Evolutionary conservation across 148 eudicot species (phyloP).

Genomic region (Cornus florida): DNA sequence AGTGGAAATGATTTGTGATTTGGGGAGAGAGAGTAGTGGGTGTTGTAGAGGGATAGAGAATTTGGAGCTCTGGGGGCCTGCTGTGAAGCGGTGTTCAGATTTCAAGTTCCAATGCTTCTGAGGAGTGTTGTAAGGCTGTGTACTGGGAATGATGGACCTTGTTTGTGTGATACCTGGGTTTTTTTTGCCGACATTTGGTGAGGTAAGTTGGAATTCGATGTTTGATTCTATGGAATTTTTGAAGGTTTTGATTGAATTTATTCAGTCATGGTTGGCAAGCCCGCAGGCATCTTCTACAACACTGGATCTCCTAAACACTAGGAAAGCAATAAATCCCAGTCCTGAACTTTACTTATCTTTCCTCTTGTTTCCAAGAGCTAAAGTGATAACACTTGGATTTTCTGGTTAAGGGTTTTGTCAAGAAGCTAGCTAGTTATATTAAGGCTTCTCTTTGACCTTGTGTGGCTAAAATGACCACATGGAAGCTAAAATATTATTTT

Average conservation of each 20-base stretch:
- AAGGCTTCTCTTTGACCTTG: too few species aligned
- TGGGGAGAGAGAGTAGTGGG: constrained; percentile 21
- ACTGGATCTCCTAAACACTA: too few species aligned
- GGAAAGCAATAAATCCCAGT: too few species aligned
- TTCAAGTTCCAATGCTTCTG: constrained; percentile 52
- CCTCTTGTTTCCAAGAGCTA: too few species aligned
- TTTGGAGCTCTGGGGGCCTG: constrained; percentile 79
- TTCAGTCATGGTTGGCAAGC: too few species aligned
- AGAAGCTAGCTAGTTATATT: too few species aligned
- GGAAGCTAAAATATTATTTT: too few species aligned
- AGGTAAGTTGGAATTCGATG: constrained; percentile 40
- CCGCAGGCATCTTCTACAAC: too few species aligned
- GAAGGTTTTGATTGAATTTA: neutral
- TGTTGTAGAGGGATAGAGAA: constrained; percentile 62
- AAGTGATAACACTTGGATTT: too few species aligned
- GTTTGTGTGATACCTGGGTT: constrained; percentile 84
- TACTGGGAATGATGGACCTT: constrained; percentile 58
- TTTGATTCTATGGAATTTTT: neutral
- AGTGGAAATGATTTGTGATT: constrained; percentile 16
- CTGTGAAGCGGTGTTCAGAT: constrained; percentile 72
- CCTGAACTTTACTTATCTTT: too few species aligned
- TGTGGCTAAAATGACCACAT: too few species aligned
- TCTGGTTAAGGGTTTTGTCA: too few species aligned
- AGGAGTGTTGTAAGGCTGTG: constrained; percentile 73
- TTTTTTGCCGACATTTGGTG: constrained; percentile 69